Evolutionary conservation across 306 rosid genomes (phyloP).

Genomic region (Arachis hypogaea): DNA sequence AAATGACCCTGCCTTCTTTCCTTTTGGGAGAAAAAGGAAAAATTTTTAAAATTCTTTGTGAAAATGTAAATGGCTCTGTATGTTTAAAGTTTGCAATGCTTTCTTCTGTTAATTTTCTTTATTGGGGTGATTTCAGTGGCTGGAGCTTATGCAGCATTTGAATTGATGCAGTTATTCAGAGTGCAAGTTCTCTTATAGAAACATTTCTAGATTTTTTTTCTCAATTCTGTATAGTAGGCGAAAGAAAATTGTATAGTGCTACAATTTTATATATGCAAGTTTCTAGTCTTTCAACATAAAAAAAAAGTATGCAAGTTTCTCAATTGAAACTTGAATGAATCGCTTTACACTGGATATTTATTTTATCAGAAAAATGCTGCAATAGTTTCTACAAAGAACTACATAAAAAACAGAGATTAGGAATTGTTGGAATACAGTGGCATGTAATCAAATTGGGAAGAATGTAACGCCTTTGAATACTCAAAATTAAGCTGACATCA

Average conservation of each 20-base stretch:
- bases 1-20: conserved; percentile 5
- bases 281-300: too few species aligned
- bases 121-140: conserved; percentile 66
- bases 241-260: background rate
- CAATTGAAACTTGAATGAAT: too few species aligned
- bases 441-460: too few species aligned
- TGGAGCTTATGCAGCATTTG: conserved; percentile 79
- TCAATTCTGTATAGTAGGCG: background rate
- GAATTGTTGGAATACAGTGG: too few species aligned
- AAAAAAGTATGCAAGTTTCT: too few species aligned
- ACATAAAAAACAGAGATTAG: too few species aligned
- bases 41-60: background rate
- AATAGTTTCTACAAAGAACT: too few species aligned
- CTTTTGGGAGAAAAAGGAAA: background rate
- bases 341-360: too few species aligned
- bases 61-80: background rate
- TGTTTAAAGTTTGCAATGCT: background rate
- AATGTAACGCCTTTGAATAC: too few species aligned
- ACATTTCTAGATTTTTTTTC: background rate
- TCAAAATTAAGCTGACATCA: too few species aligned
- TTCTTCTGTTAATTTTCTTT: conserved; percentile 7
- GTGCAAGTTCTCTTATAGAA: background rate
- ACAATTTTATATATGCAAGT: too few species aligned
- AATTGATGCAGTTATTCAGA: background rate
- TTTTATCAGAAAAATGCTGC: too few species aligned